Evolutionary conservation across 768 basidiomycete species (phyloP), one percentile per base, ranked within the genome.

Genomic region (Lentinula raphanica): DNA sequence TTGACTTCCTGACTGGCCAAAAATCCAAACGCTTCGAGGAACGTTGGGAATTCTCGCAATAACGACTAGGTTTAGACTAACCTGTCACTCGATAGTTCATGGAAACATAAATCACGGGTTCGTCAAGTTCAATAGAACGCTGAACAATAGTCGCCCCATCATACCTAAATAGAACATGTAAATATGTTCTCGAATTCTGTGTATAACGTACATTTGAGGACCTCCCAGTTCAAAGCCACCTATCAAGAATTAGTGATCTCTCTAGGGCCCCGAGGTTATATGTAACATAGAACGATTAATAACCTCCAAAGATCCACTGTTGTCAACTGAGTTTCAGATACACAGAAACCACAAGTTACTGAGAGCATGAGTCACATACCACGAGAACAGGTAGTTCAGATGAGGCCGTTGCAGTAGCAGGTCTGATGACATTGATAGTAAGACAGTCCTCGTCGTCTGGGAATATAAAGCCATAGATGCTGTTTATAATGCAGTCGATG

Each of bases 251-350:
- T 11, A 7, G 21, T n/a, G 5, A n/a, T n/a, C n/a, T n/a, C 28
- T 12, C 29, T 51, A 29, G 3, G n/a, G n/a, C n/a, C n/a, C n/a
- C 9, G 38, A 5, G 12, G 15, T 25, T 6, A 38, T 23, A 36
- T n/a, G 12, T 25, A 48, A 3, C 28, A 17, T 17, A n/a, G 15
- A 6, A 60, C 35, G 44, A 63, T 54, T 51, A 60, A 35, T 53
- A 50, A 68, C 78, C 80, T 60, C 80, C 80, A 58, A 71, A 79
- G 9, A 83, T 80, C 80, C 80, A 82, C 80, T 81, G 28, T 27
- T 3, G 17, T n/a, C n/a, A n/a, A n/a, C n/a, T n/a, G 2, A 17
- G 13, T 19, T 2, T 21, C 19, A 4, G 12, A 21, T 51, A 5
- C 0, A 12, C 44, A 15, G n/a, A 31, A 21, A 58, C 19, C 44